These are phyloP conservation scores for Pseudocercospora fuligena DNA, from an alignment of 2,329 filamentous ascomycete genomes.

Conservation along the genomic window DNA sequence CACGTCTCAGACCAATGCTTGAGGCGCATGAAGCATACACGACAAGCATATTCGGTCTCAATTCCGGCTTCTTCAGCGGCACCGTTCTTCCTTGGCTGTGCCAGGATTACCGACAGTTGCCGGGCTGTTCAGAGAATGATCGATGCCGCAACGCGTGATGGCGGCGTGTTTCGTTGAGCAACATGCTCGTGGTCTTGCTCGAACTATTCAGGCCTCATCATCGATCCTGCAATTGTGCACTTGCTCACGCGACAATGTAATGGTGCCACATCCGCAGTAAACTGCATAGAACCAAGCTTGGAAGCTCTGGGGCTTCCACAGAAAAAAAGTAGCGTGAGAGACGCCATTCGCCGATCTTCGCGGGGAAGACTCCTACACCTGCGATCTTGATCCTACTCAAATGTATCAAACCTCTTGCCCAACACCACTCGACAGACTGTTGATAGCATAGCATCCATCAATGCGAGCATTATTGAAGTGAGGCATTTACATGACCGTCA, in stretches of 20 bases:
- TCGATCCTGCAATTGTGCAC: not conserved
- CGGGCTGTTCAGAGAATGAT: not conserved
- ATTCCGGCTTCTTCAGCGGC: slow-evolving; percentile 1
- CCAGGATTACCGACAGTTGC: slow-evolving; percentile 3
- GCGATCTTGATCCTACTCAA: not conserved
- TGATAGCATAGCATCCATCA: not conserved
- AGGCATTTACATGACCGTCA: slow-evolving; percentile 6
- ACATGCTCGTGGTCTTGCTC: too few relatives aligned
- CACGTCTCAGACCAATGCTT: not conserved
- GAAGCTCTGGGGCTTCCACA: not conserved
- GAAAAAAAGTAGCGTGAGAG: slow-evolving; percentile 7
- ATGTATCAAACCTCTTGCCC: not conserved
- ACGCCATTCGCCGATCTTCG: slow-evolving; percentile 20
- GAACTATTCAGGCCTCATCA: not conserved
- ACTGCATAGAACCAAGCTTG: not conserved
- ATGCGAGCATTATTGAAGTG: not conserved
- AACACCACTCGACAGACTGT: not conserved
- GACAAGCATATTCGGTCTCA: slow-evolving; percentile 11
- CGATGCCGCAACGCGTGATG: not conserved
- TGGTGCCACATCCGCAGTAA: not conserved
- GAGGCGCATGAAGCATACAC: slow-evolving; percentile 7
- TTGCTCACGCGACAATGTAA: not conserved
- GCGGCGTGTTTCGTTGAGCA: not conserved
- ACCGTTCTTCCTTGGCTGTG: not conserved
- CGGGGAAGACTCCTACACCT: not conserved